Evolutionary conservation across 1,284 basidiomycete genomes (phyloP), one percentile per base, ranked within the genome.

Genomic region (Puccinia novopanici): DNA sequence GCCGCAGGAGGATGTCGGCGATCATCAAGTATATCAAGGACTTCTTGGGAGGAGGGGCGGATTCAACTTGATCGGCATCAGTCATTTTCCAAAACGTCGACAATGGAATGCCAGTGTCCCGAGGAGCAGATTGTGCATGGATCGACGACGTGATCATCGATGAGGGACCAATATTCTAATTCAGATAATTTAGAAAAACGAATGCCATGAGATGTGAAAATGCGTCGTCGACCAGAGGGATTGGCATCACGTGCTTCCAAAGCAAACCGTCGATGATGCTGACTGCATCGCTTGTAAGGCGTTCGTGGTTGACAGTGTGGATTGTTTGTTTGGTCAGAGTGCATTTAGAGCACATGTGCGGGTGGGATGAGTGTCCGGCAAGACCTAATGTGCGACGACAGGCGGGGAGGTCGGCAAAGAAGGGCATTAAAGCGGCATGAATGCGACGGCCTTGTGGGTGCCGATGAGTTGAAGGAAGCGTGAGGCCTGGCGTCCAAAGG

Each of bases 401-500:
- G 27, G 81, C 82, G 17, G 81, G 71, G 12, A 82, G 75, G 30
- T 82, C 82, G 12, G 54, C 73, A 27, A 82, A 67, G 34, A 83
- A 71, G 4, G 82, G 75, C 45, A 71, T 67, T 1, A 82, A 52
- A 1, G 61, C 48, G 24, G 45, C 15, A 12, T 27, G 45, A 24
- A 77, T 77, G 50, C 34, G 75, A 24, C 61, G 34, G 50, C 59
- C 42, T 27, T 42, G 0, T 4, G 40, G 22, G 34, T 67, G 48
- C 22, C 30, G 48, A 63, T 59, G 24, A 0, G 61, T 52, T 55
- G 8, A 34, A 12, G 40, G 34, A 50, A 77, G 12, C 12, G 4
- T 80, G 8, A 86, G 79, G 0, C 87, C 87, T 15, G 77, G 67
- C 22, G 9, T 37, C 84, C 85, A 87, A 52, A 86, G 82, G 13